Percentiles rank a stretch among this genome's conserved stretches.
Evolutionary conservation across 1,139 yeast genomes (phyloP).

Genomic region (Ogataea hybrid): DNA sequence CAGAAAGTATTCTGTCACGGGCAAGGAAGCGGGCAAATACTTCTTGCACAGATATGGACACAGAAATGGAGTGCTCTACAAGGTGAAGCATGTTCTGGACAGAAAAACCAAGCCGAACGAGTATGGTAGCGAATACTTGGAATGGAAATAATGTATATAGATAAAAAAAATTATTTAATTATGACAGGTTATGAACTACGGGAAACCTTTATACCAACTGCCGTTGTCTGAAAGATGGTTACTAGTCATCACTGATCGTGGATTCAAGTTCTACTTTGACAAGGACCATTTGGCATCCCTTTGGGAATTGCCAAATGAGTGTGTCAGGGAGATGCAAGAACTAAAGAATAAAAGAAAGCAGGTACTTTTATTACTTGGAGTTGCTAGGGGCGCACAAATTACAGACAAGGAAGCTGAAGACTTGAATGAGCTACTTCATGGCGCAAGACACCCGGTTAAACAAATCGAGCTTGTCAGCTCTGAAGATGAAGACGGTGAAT

Average conservation of each 20-base stretch:
- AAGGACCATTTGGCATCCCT: conserved; percentile 22
- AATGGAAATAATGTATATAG: conserved; percentile 43
- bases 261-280: conserved; percentile 45
- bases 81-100: conserved; percentile 53
- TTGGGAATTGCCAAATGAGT: conserved; percentile 31
- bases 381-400: conserved; percentile 43
- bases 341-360: conserved; percentile 31
- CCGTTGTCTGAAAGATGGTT: conserved; percentile 35
- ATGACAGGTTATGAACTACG: conserved; percentile 7
- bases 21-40: conserved; percentile 59
- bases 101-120: conserved; percentile 61
- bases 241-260: conserved; percentile 42
- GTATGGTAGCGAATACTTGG: conserved; percentile 55
- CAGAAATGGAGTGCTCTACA: conserved; percentile 63
- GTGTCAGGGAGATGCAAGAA: conserved; percentile 29
- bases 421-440: conserved; percentile 10
- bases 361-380: conserved; percentile 40
- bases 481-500: conserved; percentile 5
- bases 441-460: conserved; percentile 2
- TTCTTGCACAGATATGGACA: conserved; percentile 50
- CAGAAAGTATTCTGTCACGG: conserved; percentile 66
- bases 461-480: conserved; percentile 1
- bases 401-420: background rate
- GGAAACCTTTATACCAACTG: conserved; percentile 15
- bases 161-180: conserved; percentile 1